phyloP scores from a whole-genome alignment of 345 rosid species.

The Eucalyptus grandis region DNA sequence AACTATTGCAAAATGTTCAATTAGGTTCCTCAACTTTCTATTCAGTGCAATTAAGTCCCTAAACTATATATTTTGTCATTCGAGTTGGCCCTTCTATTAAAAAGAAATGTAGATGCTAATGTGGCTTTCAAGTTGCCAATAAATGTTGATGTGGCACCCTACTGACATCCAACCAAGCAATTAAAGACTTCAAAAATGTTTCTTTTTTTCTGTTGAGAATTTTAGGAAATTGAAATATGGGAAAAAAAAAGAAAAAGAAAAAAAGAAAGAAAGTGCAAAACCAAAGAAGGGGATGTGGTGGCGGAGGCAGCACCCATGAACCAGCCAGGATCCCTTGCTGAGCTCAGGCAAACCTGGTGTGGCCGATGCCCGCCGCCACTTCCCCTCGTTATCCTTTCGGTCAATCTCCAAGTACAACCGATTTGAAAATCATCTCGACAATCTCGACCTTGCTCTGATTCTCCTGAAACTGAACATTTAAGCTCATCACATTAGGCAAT shows the following conservation, averaged over 20 bases:
- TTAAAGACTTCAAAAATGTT: neutral
- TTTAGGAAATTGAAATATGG: neutral
- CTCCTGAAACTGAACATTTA: neutral
- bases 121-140: neutral
- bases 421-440: neutral
- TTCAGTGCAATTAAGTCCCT: neutral
- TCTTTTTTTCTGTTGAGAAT: too few relatives aligned
- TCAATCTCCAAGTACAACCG: neutral
- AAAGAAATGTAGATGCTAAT: neutral
- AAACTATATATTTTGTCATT: too few relatives aligned
- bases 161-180: neutral
- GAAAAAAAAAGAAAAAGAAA: too few relatives aligned
- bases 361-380: neutral
- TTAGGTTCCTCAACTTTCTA: neutral
- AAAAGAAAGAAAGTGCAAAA: neutral
- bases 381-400: neutral
- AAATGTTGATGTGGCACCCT: neutral
- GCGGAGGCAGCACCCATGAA: neutral
- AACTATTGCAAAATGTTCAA: neutral
- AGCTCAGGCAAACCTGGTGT: neutral
- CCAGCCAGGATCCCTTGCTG: neutral
- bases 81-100: neutral
- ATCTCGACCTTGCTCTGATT: neutral
- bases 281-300: neutral
- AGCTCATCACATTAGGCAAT: neutral